phyloP scores from a whole-genome alignment of 805 yeast species.

The Candida insectalens region DNA sequence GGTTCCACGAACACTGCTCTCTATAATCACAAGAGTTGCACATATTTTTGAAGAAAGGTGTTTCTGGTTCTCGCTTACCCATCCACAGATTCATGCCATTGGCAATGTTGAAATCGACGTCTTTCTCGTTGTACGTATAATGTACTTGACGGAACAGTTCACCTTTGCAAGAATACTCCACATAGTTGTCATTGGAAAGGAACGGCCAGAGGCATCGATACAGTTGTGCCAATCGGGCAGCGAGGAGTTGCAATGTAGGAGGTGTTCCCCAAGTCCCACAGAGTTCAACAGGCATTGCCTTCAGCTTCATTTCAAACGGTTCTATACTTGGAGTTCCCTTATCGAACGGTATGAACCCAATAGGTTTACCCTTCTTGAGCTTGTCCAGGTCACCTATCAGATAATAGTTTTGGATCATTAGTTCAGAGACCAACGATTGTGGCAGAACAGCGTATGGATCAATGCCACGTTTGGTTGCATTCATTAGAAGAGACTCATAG shows the following conservation, averaged over 20 bases:
- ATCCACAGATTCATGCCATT: constrained; percentile 44
- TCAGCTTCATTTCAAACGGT: no score
- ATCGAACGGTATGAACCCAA: constrained; percentile 36
- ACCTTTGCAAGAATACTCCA: constrained; percentile 43
- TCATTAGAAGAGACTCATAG: constrained; percentile 34
- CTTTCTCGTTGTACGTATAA: constrained; percentile 28
- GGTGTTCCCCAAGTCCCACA: constrained; percentile 38
- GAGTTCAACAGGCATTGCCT: constrained; percentile 1
- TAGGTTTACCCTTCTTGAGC: constrained; percentile 34
- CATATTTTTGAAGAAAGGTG: constrained; percentile 28
- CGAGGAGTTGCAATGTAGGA: constrained; percentile 46
- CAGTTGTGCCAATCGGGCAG: constrained; percentile 44
- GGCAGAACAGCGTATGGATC: constrained; percentile 41
- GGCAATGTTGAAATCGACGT: constrained; percentile 21
- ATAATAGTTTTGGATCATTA: constrained; percentile 28
- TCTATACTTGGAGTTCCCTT: neutral
- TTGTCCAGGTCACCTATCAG: constrained; percentile 32
- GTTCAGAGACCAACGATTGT: constrained; percentile 27
- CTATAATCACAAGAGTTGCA: constrained; percentile 51
- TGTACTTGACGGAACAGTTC: constrained; percentile 30
- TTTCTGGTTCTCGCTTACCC: constrained; percentile 42
- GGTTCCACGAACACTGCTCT: constrained; percentile 31
- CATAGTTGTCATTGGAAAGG: constrained; percentile 27
- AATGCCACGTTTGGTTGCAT: constrained; percentile 36
- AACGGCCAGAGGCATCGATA: constrained; percentile 26